phyloP scores from a whole-genome alignment of 345 rosid genomes.

The Pseudoturritis turrita region DNA sequence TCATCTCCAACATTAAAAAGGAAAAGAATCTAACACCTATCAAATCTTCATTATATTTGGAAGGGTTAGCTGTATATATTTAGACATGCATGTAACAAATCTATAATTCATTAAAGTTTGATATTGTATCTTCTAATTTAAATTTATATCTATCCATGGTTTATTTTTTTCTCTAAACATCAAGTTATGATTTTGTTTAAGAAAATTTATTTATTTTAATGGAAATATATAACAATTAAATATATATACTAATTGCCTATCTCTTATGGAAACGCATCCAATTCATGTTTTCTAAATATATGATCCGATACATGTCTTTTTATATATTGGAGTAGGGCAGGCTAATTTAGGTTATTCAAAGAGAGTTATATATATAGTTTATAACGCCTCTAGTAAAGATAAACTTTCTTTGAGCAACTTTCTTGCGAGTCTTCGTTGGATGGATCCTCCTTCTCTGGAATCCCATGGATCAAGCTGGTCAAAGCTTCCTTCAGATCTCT shows the following conservation, averaged over 20 bases:
- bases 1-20: too few species aligned
- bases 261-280: background rate
- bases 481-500: background rate
- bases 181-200: background rate
- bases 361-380: background rate
- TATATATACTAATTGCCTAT: too few species aligned
- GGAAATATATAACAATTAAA: background rate
- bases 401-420: background rate
- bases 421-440: background rate
- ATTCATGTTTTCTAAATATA: background rate
- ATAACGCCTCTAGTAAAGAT: background rate
- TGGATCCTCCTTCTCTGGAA: background rate
- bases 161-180: background rate
- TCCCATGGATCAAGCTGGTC: constrained; percentile 9
- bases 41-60: too few species aligned
- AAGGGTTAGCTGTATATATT: too few species aligned
- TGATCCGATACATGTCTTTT: background rate
- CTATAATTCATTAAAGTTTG: too few species aligned
- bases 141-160: background rate
- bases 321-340: background rate
- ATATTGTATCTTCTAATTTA: too few species aligned
- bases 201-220: background rate
- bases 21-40: too few species aligned
- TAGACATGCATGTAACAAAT: too few species aligned
- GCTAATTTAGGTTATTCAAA: background rate